Percentiles rank a stretch among this genome's conserved stretches.
Evolutionary conservation across 345 rosid genomes (phyloP).

Genomic region (Lepidium aucheri): DNA sequence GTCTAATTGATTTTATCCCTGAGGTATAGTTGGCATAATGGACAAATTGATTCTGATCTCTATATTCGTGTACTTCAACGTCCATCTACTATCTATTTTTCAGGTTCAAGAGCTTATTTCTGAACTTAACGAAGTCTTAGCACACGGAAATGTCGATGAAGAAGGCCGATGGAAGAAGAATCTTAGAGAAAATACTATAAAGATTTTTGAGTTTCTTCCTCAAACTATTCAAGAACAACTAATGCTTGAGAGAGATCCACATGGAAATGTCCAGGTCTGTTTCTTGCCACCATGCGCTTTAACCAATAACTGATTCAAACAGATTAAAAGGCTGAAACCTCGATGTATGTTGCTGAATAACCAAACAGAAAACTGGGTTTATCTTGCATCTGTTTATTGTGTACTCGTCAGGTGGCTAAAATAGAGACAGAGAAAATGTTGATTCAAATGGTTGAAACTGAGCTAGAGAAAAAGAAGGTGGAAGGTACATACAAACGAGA

Average conservation of each 20-base stretch:
- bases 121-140: slow-evolving; percentile 86
- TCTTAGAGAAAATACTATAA: slow-evolving; percentile 48
- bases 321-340: background rate
- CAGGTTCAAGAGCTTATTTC: slow-evolving; percentile 92
- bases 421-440: slow-evolving; percentile 99
- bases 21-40: slow-evolving; percentile 44
- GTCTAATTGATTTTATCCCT: slow-evolving; percentile 96
- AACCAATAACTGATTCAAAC: background rate
- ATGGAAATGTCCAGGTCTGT: slow-evolving; percentile 94
- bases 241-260: slow-evolving; percentile 98
- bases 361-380: background rate
- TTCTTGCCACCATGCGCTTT: background rate
- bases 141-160: slow-evolving; percentile 69
- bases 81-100: background rate
- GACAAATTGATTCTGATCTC: background rate
- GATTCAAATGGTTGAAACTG: slow-evolving; percentile 96
- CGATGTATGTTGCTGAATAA: background rate
- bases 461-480: slow-evolving; percentile 75
- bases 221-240: slow-evolving; percentile 83
- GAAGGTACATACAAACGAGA: slow-evolving; percentile 51
- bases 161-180: slow-evolving; percentile 77
- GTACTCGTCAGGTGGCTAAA: slow-evolving; percentile 63
- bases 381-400: background rate
- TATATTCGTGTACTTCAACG: background rate
- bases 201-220: slow-evolving; percentile 83